Conservation (phyloP, 768 basidiomycete genomes). For the Leccinum broughii region DNA sequence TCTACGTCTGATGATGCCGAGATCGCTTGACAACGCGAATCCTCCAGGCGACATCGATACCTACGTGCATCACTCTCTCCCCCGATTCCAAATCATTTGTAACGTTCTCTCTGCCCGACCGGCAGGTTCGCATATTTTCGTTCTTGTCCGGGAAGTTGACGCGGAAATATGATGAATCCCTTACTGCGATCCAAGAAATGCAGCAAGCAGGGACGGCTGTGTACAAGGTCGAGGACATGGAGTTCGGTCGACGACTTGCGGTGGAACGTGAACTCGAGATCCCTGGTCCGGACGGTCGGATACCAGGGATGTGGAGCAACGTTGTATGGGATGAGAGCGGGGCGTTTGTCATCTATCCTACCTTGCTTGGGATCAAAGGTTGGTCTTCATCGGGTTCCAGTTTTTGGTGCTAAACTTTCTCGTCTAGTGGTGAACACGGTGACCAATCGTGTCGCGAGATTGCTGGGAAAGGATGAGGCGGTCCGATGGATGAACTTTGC, state of each 20-base stretch:
- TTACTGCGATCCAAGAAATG: conserved; percentile 95
- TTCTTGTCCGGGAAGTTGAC: conserved; percentile 88
- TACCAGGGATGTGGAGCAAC: conserved; percentile 80
- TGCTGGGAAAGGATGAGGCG: conserved; percentile 93
- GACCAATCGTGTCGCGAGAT: conserved; percentile 85
- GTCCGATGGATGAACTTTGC: conserved; percentile 86
- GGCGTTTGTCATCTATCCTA: conserved; percentile 91
- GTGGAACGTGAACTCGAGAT: conserved; percentile 89
- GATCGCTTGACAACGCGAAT: conserved; percentile 1
- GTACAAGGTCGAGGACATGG: conserved; percentile 96
- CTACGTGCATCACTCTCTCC: conserved; percentile 89
- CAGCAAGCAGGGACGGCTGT: conserved; percentile 96
- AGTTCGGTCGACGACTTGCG: conserved; percentile 95
- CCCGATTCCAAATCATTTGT: conserved; percentile 88
- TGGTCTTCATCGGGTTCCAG: conserved; percentile 14
- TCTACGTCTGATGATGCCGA: neutral
- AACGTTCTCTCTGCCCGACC: conserved; percentile 91
- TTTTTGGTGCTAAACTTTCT: neutral
- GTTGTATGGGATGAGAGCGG: conserved; percentile 99
- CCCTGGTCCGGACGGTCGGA: conserved; percentile 69
- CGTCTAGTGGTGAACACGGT: conserved; percentile 85
- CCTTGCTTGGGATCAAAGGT: conserved; percentile 96
- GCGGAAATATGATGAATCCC: conserved; percentile 93
- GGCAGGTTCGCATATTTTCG: conserved; percentile 91
- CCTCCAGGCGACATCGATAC: conserved; percentile 80